Base-by-base conservation (phyloP, 1,284 basidiomycete genomes). In the Austroboletus novae-zelandiae region DNA sequence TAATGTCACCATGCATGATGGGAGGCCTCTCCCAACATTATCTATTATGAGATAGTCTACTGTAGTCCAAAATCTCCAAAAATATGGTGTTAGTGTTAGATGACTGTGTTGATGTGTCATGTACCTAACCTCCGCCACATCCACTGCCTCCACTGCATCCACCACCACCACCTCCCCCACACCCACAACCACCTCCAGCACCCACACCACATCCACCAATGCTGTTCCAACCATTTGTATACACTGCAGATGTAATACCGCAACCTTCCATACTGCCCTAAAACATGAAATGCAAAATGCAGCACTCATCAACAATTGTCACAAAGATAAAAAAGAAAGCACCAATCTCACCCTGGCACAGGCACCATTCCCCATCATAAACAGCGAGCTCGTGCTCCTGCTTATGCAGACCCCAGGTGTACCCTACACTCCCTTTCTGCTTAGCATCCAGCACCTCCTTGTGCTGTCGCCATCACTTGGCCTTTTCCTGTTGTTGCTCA, bases 331-430 rank as follows among this genome's bases (percentile, higher is more conserved):
- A n/a, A 4, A 9, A n/a, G 25, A 41, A 34, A 25, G 8, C 18
- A 25, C 25, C 25, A 8, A 25, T 25, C 57, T 29, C 18, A 61
- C 57, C 18, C 29, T 40, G 17, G 51, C 55, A 34, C 58, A 55
- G 4, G 13, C 41, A 11, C 55, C 42, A 0, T 57, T 58, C 27
- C 46, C 41, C 5, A 64, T 47, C 11, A 65, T 44, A 20, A 46
- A 51, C 4, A 64, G 64, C 60, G n/a, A 60, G 51, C 8, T 51
- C 60, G 40, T 71, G 66, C 8, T 25, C 10, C 14, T 5, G 31
- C 25, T 30, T 32, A 11, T 10, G 27, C 17, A 15, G 9, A 2
- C 6, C 13, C 31, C 47, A 15, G 8, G 6, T 17, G 35, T 36
- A 9, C 35, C n/a, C n/a, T 9, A 23, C 18, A 17, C 36, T 10